phyloP scores from a whole-genome alignment of 2,329 filamentous ascomycete genomes.

The Cyphellophora attinorum region DNA sequence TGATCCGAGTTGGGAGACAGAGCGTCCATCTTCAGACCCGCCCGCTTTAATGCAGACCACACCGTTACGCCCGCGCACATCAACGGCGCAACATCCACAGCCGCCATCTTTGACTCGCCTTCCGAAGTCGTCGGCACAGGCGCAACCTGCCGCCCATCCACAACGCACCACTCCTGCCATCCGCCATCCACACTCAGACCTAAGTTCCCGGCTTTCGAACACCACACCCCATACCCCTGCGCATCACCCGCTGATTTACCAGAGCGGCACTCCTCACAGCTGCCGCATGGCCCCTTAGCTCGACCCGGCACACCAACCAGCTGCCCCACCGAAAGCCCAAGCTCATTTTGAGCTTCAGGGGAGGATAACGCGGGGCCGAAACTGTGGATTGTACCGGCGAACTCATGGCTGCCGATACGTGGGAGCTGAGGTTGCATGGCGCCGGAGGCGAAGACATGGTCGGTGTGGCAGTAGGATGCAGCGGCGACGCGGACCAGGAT shows the following conservation, averaged over 20 bases:
- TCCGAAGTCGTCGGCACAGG: constrained; percentile 23
- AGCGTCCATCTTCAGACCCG: constrained; percentile 5
- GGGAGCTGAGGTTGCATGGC: constrained; percentile 28
- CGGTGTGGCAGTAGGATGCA: constrained; percentile 39
- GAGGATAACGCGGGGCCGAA: constrained; percentile 9
- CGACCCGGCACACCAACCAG: constrained; percentile 12
- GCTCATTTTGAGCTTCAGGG: constrained; percentile 4
- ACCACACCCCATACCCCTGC: constrained; percentile 14
- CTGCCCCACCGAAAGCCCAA: constrained; percentile 6
- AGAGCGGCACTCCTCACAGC: constrained; percentile 10
- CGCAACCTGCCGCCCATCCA: constrained; percentile 18
- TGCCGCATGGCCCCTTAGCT: constrained; percentile 9
- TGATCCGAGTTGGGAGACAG: constrained; percentile 18
- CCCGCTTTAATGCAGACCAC: constrained; percentile 29
- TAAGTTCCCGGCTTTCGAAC: constrained; percentile 8
- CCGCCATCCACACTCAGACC: constrained; percentile 15
- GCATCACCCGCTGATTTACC: constrained; percentile 10
- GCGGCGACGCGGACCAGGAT: constrained; percentile 36
- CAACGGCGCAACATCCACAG: constrained; percentile 29
- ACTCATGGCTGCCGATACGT: constrained; percentile 36
- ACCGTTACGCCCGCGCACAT: constrained; percentile 37
- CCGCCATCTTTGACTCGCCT: constrained; percentile 18
- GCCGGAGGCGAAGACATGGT: constrained; percentile 26
- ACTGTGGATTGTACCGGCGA: constrained; percentile 33
- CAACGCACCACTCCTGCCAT: constrained; percentile 19